Percentiles rank a stretch among this genome's conserved stretches.
Evolutionary conservation across 1,284 basidiomycete species (phyloP).

Genomic region (Ganoderma lucidum): DNA sequence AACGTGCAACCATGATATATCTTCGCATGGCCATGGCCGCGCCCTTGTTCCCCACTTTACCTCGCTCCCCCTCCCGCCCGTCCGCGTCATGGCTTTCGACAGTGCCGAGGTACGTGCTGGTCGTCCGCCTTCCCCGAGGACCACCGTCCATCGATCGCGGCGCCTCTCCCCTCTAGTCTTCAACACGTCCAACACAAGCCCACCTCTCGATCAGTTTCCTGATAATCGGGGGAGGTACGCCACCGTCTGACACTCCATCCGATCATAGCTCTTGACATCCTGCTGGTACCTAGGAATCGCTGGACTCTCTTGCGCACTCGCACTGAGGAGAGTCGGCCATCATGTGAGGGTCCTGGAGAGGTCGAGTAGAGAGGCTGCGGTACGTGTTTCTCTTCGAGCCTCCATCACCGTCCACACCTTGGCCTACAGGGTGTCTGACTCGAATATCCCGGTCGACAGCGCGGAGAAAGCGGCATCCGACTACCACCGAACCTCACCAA

Average conservation of each 20-base stretch:
- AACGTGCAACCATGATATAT: constrained; percentile 9
- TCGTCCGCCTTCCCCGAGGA: background rate
- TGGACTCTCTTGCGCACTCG: constrained; percentile 62
- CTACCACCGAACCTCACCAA: constrained; percentile 66
- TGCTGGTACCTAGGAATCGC: constrained; percentile 40
- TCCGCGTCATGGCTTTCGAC: background rate
- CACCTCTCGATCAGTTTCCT: constrained; percentile 51
- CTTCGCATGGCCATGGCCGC: background rate
- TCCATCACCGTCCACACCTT: background rate
- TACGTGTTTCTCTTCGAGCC: constrained; percentile 34
- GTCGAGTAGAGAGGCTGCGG: constrained; percentile 44
- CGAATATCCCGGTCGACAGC: constrained; percentile 5
- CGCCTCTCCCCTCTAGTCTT: constrained; percentile 5
- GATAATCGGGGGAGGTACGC: constrained; percentile 55
- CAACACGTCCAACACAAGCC: constrained; percentile 30
- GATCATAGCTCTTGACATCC: background rate
- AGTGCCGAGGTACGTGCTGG: background rate
- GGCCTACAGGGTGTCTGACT: background rate
- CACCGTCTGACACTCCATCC: background rate
- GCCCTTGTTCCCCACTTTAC: background rate
- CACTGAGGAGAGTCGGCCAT: constrained; percentile 63
- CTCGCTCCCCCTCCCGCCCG: background rate
- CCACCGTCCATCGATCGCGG: background rate
- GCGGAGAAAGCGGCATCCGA: constrained; percentile 51
- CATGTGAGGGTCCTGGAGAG: constrained; percentile 61